Evolutionary conservation across 495 filamentous ascomycete genomes (phyloP), one percentile per base, ranked within the genome.

Genomic region (Tuber brumale): DNA sequence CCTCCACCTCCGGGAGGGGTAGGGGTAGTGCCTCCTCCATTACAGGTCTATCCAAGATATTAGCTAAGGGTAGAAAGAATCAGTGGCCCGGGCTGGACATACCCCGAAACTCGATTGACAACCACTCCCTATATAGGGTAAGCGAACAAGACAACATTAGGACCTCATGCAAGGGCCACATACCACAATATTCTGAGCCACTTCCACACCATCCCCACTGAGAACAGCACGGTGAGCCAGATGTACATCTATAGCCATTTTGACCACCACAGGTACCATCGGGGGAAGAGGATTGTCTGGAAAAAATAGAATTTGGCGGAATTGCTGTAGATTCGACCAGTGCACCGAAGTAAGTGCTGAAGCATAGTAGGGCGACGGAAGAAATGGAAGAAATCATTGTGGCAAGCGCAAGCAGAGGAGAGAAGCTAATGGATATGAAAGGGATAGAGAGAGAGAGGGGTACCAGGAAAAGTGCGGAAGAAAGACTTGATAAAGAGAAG

Each of bases 171-270:
- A 57, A 35, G 23, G 35, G 35, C 51, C 8, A 35, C 81, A 66
- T 83, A 83, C 81, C 81, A 76, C 81, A 83, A 73, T 79, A 70
- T 1, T 77, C 81, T 1, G 35, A 8, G 35, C 71, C 43, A 72
- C 74, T 74, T 70, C 81, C 81, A 46, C 81, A 83, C 81, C 81
- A 83, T 31, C 81, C 81, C 74, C 75, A 83, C 72, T 83, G 79
- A 23, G 81, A 83, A 46, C 81, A 83, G 45, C 81, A 83, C 35
- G n/a, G 73, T 42, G 18, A 70, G 35, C 3, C 27, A 21, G 74
- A 45, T 31, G 80, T 35, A 44, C 81, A 82, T 6, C 19, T 70
- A 44, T 79, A 80, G 31, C 78, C 76, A 61, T 43, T 70, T 19
- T 35, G 46, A 43, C 10, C 4, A 9, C 77, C 78, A 76, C 78